Conservation (phyloP, 2,329 filamentous ascomycete genomes). For the Colletotrichum tropicale region DNA sequence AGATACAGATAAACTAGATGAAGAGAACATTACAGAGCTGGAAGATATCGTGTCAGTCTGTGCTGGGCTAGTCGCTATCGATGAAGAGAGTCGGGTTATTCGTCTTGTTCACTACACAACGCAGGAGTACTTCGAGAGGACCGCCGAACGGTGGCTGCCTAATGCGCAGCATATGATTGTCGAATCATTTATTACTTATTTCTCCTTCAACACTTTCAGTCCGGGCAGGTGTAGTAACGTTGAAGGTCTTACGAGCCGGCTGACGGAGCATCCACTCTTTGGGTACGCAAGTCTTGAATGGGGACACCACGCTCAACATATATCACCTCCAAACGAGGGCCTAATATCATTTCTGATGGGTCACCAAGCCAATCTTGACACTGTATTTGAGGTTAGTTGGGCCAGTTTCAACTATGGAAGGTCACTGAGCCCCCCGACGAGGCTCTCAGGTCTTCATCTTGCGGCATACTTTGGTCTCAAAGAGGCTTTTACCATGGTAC, state of each 20-base stretch:
- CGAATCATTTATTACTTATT: conserved; percentile 37
- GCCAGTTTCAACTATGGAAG: neutral
- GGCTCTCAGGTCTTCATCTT: neutral
- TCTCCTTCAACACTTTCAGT: conserved; percentile 28
- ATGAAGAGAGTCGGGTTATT: conserved; percentile 40
- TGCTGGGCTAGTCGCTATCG: conserved; percentile 44
- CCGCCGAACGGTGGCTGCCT: conserved; percentile 31
- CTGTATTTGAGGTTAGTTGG: neutral
- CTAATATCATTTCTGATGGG: neutral
- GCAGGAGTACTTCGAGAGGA: conserved; percentile 46
- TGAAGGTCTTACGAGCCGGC: no score
- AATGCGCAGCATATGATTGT: conserved; percentile 30
- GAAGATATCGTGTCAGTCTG: conserved; percentile 41
- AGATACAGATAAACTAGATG: conserved; percentile 30
- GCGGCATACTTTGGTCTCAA: neutral
- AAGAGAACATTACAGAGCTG: conserved; percentile 36
- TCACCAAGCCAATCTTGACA: neutral
- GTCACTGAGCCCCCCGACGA: no score
- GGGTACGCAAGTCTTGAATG: neutral
- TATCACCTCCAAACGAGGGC: neutral
- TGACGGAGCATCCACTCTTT: neutral
- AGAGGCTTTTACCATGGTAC: accelerated
- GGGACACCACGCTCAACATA: neutral
- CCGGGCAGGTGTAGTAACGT: no score
- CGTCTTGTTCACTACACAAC: conserved; percentile 50